A percentile compares a stretch with the other conserved stretches of the same genome.
phyloP scores from a whole-genome alignment of 768 basidiomycete species.

The Tylopilus vinaceipallidus region DNA sequence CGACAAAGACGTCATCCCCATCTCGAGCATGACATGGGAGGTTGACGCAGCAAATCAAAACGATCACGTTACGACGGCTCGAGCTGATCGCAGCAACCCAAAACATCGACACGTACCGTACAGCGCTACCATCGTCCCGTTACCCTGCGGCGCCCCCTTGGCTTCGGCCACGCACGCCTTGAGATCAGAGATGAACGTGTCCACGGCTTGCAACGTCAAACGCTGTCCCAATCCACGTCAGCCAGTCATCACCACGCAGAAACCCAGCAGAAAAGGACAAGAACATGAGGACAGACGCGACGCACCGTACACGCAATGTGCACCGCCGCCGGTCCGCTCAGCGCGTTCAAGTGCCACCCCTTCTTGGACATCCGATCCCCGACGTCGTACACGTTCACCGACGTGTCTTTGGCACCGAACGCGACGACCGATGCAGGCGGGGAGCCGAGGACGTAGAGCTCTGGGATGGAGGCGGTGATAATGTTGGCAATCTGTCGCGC shows the following conservation, averaged over 20 bases:
- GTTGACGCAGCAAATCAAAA: neutral
- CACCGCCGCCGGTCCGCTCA: conserved; percentile 75
- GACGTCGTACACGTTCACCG: conserved; percentile 72
- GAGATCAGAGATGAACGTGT: conserved; percentile 81
- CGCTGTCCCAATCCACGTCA: conserved; percentile 44
- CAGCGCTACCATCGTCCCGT: conserved; percentile 87
- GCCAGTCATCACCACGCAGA: neutral
- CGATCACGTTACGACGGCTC: too few species aligned
- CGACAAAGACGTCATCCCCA: neutral
- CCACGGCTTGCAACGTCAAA: conserved; percentile 73
- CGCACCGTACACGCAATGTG: conserved; percentile 94
- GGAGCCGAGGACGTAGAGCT: conserved; percentile 85
- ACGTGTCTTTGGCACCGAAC: conserved; percentile 63
- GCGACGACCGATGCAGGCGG: conserved; percentile 91
- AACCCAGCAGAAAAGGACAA: too few species aligned
- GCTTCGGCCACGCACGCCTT: conserved; percentile 74
- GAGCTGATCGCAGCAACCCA: too few species aligned
- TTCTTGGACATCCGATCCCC: conserved; percentile 83
- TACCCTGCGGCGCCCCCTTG: conserved; percentile 56
- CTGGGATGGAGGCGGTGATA: conserved; percentile 68
- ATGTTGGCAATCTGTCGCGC: conserved; percentile 66
- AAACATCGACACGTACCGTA: conserved; percentile 73
- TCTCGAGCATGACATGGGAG: neutral
- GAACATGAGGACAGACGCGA: neutral
- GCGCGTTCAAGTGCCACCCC: conserved; percentile 92